phyloP scores from a whole-genome alignment of 1,139 yeast genomes.

The Taphrina communis region DNA sequence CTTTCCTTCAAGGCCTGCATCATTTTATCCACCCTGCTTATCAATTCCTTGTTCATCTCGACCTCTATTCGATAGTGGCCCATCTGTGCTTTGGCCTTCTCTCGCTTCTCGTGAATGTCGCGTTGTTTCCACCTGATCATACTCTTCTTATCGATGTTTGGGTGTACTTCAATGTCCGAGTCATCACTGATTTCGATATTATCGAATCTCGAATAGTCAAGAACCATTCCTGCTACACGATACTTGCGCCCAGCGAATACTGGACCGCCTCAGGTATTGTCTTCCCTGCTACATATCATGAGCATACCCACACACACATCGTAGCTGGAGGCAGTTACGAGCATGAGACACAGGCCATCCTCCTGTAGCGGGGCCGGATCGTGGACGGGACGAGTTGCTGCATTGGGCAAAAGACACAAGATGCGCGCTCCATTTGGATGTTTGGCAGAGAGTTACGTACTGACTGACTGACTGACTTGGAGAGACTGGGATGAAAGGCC shows the following conservation, averaged over 20 bases:
- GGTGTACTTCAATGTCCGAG: constrained; percentile 65
- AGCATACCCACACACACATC: no score
- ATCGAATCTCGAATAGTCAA: constrained; percentile 62
- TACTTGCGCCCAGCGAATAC: no score
- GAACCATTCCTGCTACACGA: neutral
- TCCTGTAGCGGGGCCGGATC: no score
- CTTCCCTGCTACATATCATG: no score
- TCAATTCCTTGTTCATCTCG: constrained; percentile 76
- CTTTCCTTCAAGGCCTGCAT: constrained; percentile 51
- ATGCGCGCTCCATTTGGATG: no score
- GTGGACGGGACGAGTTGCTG: no score
- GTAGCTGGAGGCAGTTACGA: no score
- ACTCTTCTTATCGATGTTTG: constrained; percentile 92
- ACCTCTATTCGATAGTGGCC: constrained; percentile 73
- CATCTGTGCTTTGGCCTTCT: constrained; percentile 76
- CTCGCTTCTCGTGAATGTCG: constrained; percentile 92
- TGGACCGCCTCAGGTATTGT: no score
- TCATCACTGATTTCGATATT: constrained; percentile 94
- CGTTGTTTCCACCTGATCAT: constrained; percentile 97
- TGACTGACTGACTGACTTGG: neutral
- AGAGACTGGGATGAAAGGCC: no score
- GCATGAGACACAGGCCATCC: no score
- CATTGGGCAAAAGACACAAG: no score
- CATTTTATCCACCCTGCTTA: constrained; percentile 71
- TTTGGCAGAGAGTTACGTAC: neutral